Evolutionary conservation across 495 filamentous ascomycete genomes (phyloP), one percentile per base, ranked within the genome.

Genomic region (Sabuloglossum arenarium): DNA sequence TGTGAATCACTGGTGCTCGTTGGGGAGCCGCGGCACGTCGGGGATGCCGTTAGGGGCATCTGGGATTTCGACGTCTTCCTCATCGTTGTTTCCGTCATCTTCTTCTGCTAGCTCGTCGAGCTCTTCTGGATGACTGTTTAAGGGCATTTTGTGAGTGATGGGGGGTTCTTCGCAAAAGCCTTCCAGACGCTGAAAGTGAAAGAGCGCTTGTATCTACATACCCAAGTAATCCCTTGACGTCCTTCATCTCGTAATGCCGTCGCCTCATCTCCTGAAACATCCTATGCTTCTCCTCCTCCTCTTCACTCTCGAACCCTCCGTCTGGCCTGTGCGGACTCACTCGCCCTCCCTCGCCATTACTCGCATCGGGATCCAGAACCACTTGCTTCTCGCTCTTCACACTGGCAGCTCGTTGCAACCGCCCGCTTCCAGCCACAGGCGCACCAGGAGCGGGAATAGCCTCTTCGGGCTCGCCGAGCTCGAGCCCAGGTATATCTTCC

Each of bases 221-320:
- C 82, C 88, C 91, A 59, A 98, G 75, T 56, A 97, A 69, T 62
- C 82, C 77, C 60, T 89, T 94, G 24, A 97, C 87, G 64, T 91
- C 84, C 74, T 79, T 88, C 93, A 98, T 97, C 74, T 97, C 93
- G 67, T 98, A 98, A 67, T 98, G 91, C 70, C 79, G 86, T 78
- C 88, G 94, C 66, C 91, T 75, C 73, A 86, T 75, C 70, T 85
- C 74, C 70, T 94, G 89, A 64, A 98, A 98, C 66, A 82, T 76
- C 58, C 77, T 77, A 64, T 98, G 91, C 72, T 95, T 94, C 72
- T 86, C 87, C 57, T 71, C 70, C 61, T 91, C 88, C 67, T 95
- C 89, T 34, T 80, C 75, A 54, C 75, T 62, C 60, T 79, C 77
- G 28, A 77, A 76, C 53, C 72, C 74, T 37, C 78, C 74, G 23